Evolutionary conservation across 257 asterid genomes (phyloP).

Genomic region (Craterostigma plantagineum): DNA sequence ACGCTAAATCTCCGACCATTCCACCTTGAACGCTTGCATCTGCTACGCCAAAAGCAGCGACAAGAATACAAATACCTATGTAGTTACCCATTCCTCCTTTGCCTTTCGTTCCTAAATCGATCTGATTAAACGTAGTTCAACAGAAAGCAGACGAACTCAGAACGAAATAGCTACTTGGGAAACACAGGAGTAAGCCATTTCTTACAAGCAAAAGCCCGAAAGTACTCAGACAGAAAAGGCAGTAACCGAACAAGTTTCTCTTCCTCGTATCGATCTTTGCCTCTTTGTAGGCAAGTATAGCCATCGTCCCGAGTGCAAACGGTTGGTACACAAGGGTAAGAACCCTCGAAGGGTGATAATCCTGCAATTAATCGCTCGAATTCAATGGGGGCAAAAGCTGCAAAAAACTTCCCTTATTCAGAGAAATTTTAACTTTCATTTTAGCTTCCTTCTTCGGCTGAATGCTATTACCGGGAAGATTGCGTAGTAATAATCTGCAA

Average conservation of each 20-base stretch:
- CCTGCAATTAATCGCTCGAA: conserved; percentile 6
- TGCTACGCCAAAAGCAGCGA: conserved; percentile 65
- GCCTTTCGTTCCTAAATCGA: conserved; percentile 55
- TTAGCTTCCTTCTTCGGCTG: neutral
- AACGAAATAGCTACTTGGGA: neutral
- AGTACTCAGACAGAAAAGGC: conserved; percentile 18
- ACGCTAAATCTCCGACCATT: conserved; percentile 65
- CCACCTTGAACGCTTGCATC: conserved; percentile 86
- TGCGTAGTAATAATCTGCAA: conserved; percentile 4
- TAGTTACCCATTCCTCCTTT: conserved; percentile 58
- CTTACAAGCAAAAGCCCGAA: conserved; percentile 23
- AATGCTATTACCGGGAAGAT: neutral
- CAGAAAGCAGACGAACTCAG: neutral
- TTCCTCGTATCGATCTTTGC: conserved; percentile 26
- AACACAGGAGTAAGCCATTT: neutral
- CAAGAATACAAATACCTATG: conserved; percentile 41
- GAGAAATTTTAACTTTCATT: too few relatives aligned
- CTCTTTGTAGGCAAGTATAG: conserved; percentile 21
- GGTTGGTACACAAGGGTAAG: conserved; percentile 41
- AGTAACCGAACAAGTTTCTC: conserved; percentile 24
- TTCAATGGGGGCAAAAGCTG: too few relatives aligned
- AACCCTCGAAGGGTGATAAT: conserved; percentile 28
- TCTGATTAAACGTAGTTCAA: conserved; percentile 3
- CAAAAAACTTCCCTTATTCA: too few relatives aligned
- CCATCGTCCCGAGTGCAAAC: conserved; percentile 28